A percentile compares a stretch with the other conserved stretches of the same genome.
Evolutionary conservation across 108 stramenopile genomes (phyloP).

Genomic region (Stephanodiscus minutulus): DNA sequence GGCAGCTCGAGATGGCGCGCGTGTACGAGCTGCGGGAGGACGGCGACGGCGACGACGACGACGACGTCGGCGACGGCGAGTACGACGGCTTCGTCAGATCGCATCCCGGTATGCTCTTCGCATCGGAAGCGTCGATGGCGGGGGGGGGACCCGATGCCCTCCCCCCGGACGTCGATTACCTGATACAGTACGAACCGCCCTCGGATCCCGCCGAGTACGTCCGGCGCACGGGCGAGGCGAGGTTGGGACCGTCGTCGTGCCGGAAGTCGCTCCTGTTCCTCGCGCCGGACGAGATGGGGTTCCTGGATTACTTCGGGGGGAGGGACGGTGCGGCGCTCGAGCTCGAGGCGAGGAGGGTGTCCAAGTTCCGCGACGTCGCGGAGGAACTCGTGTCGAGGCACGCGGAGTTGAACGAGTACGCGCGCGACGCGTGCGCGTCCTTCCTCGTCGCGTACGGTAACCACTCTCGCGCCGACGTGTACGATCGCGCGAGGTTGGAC

Average conservation of each 20-base stretch:
- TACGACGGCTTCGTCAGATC: constrained; percentile 12
- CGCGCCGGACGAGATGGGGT: constrained; percentile 20
- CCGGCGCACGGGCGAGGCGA: constrained; percentile 8
- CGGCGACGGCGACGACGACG: neutral
- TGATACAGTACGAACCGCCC: constrained; percentile 31
- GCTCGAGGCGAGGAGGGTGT: constrained; percentile 22
- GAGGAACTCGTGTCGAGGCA: constrained; percentile 27
- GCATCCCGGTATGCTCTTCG: constrained; percentile 30
- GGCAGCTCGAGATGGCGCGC: constrained; percentile 23
- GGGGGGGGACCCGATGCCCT: constrained; percentile 26
- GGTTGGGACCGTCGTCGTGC: constrained; percentile 13
- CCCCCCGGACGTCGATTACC: constrained; percentile 28
- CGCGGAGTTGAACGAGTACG: constrained; percentile 16
- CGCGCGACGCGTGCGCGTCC: constrained; percentile 14
- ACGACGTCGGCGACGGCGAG: neutral
- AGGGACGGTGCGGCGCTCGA: constrained; percentile 2
- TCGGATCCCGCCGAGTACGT: constrained; percentile 29
- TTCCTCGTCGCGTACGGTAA: constrained; percentile 2
- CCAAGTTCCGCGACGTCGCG: constrained; percentile 8
- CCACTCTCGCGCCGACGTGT: constrained; percentile 14
- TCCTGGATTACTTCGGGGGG: constrained; percentile 13
- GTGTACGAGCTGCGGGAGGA: constrained; percentile 24
- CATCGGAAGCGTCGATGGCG: constrained; percentile 15
- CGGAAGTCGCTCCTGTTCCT: constrained; percentile 26
- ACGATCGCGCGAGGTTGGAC: neutral